Conservation (phyloP, 2,329 filamentous ascomycete genomes). For the Xylaria digitata region DNA sequence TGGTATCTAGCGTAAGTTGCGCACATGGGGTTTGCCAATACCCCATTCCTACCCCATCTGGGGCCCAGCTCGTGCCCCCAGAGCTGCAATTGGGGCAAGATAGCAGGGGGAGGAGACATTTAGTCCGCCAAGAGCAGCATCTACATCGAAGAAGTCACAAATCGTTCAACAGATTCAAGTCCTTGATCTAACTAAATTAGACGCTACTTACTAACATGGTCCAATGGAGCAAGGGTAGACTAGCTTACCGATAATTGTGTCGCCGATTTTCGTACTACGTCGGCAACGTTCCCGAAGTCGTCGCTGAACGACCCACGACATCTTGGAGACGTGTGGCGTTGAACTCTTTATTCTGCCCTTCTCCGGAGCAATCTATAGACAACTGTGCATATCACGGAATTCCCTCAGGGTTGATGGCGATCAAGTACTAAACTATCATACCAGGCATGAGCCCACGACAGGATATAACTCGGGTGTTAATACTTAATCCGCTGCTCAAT, state of each 20-base stretch:
- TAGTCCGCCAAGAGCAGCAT: constrained; percentile 19
- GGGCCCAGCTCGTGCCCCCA: constrained; percentile 33
- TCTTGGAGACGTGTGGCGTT: constrained; percentile 24
- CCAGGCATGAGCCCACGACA: constrained; percentile 31
- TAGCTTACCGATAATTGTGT: constrained; percentile 13
- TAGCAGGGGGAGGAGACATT: constrained; percentile 29
- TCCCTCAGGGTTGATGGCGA: constrained; percentile 17
- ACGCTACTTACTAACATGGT: constrained; percentile 18
- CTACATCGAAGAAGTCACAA: constrained; percentile 36
- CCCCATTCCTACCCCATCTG: constrained; percentile 43
- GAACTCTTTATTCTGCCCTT: constrained; percentile 40
- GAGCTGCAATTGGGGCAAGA: constrained; percentile 31
- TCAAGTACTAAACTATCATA: constrained; percentile 40
- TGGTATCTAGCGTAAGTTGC: constrained; percentile 37
- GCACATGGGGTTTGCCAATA: constrained; percentile 42
- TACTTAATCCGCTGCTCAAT: constrained; percentile 28
- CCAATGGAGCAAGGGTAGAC: constrained; percentile 15
- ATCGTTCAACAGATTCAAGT: constrained; percentile 43
- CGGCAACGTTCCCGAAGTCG: constrained; percentile 35
- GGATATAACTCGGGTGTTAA: constrained; percentile 35
- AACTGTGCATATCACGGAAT: constrained; percentile 16
- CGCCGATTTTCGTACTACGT: constrained; percentile 27
- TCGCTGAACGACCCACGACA: constrained; percentile 19
- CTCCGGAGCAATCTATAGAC: constrained; percentile 41
- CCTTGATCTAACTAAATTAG: constrained; percentile 39